Evolutionary conservation across 352 stramenopile species (phyloP), one percentile per base, ranked within the genome.

Genomic region (Thalassiosira livingstoniorum): DNA sequence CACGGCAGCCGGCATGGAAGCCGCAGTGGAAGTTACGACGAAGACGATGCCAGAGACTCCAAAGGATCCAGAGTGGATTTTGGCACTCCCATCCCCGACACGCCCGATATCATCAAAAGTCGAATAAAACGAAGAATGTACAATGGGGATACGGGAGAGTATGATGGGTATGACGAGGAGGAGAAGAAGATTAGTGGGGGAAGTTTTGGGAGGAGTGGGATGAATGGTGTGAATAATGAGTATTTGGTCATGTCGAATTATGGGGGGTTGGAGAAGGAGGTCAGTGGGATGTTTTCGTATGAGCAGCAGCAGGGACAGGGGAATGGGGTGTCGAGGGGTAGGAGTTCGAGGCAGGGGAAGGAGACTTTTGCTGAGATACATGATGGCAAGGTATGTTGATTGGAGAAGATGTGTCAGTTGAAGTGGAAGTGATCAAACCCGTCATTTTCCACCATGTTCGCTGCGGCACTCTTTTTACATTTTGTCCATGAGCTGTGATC

Each of bases 191-290:
- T 39, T 29, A 55, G 4, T 21, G 35, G 37, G 27, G 65, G 51
- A 27, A 65, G 31, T 31, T 74, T 80, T 61, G 53, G 32, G 2
- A 65, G 29, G 21, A 43, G 60, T 34, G 34, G 69, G 5, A n/a
- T n/a, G n/a, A 58, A n/a, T 45, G 29, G n/a, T n/a, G 13, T 15
- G 29, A 34, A 53, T 45, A 53, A 78, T 45, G 29, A 27, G 18
- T 25, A 64, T 55, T 34, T 63, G n/a, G 71, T 55, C 7, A 63
- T 32, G 27, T 90, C 75, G 18, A 75, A 78, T 31, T 93, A 92
- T 58, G 39, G 23, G 18, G 88, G 87, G 15, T 71, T 92, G 35
- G 86, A 92, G 75, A 91, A 87, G 75, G 88, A 91, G 78, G 66
- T 71, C 31, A 86, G 63, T 27, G 34, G 32, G 21, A 68, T 66